Evolutionary conservation across 1,284 basidiomycete genomes (phyloP), one percentile per base, ranked within the genome.

Genomic region (Sporisorium reilianum): DNA sequence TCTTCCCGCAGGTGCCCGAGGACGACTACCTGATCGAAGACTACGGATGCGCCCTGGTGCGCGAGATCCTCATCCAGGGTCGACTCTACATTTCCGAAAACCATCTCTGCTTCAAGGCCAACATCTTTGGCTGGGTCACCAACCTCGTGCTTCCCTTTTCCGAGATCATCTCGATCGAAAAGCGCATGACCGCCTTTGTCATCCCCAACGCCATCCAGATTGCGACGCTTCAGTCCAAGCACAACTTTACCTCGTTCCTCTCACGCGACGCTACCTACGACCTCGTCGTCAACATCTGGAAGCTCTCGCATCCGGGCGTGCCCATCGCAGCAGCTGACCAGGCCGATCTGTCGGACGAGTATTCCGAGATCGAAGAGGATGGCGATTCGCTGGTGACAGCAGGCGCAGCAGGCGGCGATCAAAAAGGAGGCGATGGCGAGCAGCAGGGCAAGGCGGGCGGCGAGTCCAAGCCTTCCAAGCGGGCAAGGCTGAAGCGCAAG

Each of bases 11-110:
- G 32, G 84, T 98, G 18, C 94, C 95, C 4, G 94, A 97, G 82
- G 95, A 94, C 11, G 96, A 99, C 86, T 98, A 98, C 87, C 89
- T 99, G 55, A 99, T 99, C 81, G 96, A 99, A 97, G 96, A 98
- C 85, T 99, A 99, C 79, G 95, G 96, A 3, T 99, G 97, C 84
- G 97, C 96, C 0, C 85, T 98, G 14, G 94, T 97, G 81, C 90
- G 95, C 56, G 97, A 99, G 85, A 98, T 99, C 76, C 88, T 99
- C 28, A 92, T 98, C 32, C 96, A 99, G 87, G 96, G 96, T 4
- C 89, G 96, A 4, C 85, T 99, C 55, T 99, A 99, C 86, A 93
- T 99, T 25, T 98, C 95, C 1, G 97, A 99, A 86, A 96, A 98
- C 85, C 95, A 98, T 84, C 89, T 98, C 18, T 97, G 94, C 86